Evolutionary conservation across 768 basidiomycete genomes (phyloP), one percentile per base, ranked within the genome.

Genomic region (Trametes gibbosa): DNA sequence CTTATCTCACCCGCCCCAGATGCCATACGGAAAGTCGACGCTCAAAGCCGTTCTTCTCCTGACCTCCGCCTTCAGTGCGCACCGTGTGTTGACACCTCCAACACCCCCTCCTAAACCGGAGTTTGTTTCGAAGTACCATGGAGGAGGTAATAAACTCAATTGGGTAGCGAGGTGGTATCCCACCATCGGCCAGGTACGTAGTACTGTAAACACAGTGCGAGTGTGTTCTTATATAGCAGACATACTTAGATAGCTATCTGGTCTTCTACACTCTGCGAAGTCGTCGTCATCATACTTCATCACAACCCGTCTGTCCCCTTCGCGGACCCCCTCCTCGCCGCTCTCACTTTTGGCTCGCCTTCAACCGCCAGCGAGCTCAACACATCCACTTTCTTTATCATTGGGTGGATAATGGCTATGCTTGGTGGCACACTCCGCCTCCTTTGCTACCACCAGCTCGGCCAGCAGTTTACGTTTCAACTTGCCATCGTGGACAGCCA

Each of bases 401-500:
- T 24, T 6, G 53, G 43, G 23, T 55, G 53, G 53, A 5, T 35
- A 8, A 17, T 46, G 5, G 24, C 45, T 13, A 23, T 43, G 14
- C 9, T 46, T 7, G 53, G 53, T 14, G 34, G 32, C 2, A 13
- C 35, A 16, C 14, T 52, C 37, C 58, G 58, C 23, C 21, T 51
- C 17, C 2, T 37, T 8, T 59, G 58, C 46, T 59, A 53, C 24
- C 50, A 32, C 12, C 42, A 59, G 10, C 58, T 67, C 19, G 64
- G 64, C 10, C 24, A n/a, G 8, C 43, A 61, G 27, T 67, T 65
- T 51, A 67, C 66, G 7, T 65, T 56, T 50, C 37, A 56, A 23
- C 54, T 63, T 24, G 39, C 58, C 41, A 55, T 63, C 40, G 42
- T 52, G 17, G 50, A 51, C 16, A 40, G 35, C 23, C 66, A 67